phyloP scores from a whole-genome alignment of 2,329 filamentous ascomycete species.

The Colletotrichum falcatum region DNA sequence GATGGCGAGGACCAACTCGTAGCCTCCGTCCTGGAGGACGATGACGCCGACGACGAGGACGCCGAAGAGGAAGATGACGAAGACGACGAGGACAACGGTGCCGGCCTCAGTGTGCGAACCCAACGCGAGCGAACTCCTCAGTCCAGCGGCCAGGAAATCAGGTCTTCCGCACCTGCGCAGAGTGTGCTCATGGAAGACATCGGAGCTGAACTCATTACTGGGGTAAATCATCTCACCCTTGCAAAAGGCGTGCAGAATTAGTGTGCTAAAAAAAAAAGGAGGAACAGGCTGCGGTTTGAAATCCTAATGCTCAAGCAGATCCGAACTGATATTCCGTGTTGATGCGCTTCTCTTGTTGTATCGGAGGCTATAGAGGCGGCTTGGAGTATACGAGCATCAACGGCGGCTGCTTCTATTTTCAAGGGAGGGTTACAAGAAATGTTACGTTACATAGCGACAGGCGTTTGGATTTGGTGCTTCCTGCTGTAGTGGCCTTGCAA shows the following conservation, averaged over 20 bases:
- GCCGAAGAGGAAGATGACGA: slow-evolving; percentile 48
- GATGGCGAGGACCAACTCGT: slow-evolving; percentile 58
- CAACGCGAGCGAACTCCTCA: slow-evolving; percentile 37
- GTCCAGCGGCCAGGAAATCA: slow-evolving; percentile 29
- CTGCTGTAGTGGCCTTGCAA: neutral
- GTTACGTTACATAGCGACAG: slow-evolving; percentile 38
- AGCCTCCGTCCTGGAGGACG: slow-evolving; percentile 55
- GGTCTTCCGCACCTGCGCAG: slow-evolving; percentile 41
- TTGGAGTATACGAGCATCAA: slow-evolving; percentile 13
- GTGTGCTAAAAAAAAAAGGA: slow-evolving; percentile 42
- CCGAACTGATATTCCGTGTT: slow-evolving; percentile 30
- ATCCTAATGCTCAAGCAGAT: slow-evolving; percentile 38
- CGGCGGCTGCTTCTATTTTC: neutral
- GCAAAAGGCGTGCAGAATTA: slow-evolving; percentile 53
- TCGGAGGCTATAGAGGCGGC: slow-evolving; percentile 3
- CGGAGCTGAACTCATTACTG: slow-evolving; percentile 69
- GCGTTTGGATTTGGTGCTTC: slow-evolving; percentile 34
- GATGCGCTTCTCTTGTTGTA: slow-evolving; percentile 29
- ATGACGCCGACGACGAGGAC: slow-evolving; percentile 50
- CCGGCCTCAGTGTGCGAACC: slow-evolving; percentile 49
- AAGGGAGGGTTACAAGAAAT: neutral
- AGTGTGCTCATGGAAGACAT: slow-evolving; percentile 57
- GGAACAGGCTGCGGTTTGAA: slow-evolving; percentile 39
- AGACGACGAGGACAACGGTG: slow-evolving; percentile 53
- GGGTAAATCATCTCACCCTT: slow-evolving; percentile 65